phyloP scores from a whole-genome alignment of 2,329 filamentous ascomycete genomes.

The Penicillium sp. region DNA sequence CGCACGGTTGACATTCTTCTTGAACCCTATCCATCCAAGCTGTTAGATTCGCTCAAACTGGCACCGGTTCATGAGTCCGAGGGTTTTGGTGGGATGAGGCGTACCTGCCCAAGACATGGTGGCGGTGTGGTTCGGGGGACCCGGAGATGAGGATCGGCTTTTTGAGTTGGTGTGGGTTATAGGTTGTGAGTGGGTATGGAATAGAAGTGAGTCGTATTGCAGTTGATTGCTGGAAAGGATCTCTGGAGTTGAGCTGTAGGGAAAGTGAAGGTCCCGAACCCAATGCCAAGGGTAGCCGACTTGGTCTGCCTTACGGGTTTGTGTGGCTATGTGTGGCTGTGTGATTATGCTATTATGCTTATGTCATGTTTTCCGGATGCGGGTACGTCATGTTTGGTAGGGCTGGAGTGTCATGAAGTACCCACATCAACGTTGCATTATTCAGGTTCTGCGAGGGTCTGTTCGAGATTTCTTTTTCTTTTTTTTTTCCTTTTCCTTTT shows the following conservation, averaged over 20 bases:
- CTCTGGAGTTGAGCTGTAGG: not conserved
- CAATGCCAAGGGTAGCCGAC: conserved; percentile 6
- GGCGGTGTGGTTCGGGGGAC: conserved; percentile 22
- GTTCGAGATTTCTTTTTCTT: not conserved
- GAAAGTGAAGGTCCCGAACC: not conserved
- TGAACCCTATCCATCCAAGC: conserved; percentile 63
- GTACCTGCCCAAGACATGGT: conserved; percentile 71
- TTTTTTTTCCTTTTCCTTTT: not conserved
- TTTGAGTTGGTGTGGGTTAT: not conserved
- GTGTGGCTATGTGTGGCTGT: conserved; percentile 14
- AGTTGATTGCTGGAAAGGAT: not conserved
- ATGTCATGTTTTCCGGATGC: conserved; percentile 13
- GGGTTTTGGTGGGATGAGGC: conserved; percentile 4
- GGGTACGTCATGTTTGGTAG: conserved; percentile 19
- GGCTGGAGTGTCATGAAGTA: conserved; percentile 1
- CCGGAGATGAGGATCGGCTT: not conserved
- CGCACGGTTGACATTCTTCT: conserved; percentile 97
- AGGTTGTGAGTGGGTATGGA: not conserved
- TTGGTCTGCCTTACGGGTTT: conserved; percentile 1
- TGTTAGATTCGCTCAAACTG: not conserved
- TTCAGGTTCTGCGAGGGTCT: not conserved
- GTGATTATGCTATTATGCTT: conserved; percentile 6
- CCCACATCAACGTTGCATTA: not conserved
- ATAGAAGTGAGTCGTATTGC: not conserved
- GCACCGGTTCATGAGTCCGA: conserved; percentile 1